Conservation (phyloP, 768 basidiomycete species). For the Suillus americanus region DNA sequence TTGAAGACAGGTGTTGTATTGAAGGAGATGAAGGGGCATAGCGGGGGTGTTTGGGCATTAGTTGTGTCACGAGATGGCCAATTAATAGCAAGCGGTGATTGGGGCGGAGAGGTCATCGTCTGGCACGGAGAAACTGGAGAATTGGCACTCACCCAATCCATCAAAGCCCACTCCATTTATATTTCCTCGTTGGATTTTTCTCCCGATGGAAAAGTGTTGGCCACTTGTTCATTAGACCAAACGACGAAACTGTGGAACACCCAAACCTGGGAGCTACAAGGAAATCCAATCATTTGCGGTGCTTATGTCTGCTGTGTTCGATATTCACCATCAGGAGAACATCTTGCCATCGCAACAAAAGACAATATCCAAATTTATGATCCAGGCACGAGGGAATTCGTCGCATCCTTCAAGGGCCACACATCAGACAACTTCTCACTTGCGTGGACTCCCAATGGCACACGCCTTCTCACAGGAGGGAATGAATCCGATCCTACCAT, state of each 20-base stretch:
- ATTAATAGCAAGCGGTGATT: not conserved
- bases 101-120: not conserved
- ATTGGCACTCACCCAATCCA: not conserved
- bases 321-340: not conserved
- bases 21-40: not conserved
- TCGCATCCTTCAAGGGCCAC: not conserved
- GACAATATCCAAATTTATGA: not conserved
- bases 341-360: not conserved
- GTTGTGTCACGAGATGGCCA: not conserved
- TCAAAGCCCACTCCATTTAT: rapidly evolving
- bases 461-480: not conserved
- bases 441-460: not conserved
- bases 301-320: not conserved
- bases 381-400: not conserved
- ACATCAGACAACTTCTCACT: not conserved
- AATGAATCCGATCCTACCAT: not conserved
- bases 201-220: not conserved
- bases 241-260: not conserved
- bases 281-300: not conserved
- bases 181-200: not conserved
- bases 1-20: not conserved
- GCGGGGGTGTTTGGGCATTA: not conserved
- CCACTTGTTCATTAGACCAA: rapidly evolving
- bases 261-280: not conserved
- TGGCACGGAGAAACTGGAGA: not conserved